Evolutionary conservation across 2,329 filamentous ascomycete species (phyloP).

Genomic region (Fusarium udum): DNA sequence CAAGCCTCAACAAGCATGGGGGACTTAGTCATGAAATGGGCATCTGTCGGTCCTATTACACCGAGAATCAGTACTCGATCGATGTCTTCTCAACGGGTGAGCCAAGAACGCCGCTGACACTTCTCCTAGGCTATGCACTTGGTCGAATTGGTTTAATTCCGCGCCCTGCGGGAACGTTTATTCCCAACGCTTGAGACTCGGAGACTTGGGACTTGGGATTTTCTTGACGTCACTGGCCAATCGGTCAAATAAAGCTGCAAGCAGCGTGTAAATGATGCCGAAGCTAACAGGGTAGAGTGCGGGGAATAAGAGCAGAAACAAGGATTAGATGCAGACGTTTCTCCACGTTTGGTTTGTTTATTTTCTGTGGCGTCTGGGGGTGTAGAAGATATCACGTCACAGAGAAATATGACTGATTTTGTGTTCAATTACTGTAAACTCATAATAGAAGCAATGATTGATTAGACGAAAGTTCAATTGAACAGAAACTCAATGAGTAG

Average conservation of each 20-base stretch:
- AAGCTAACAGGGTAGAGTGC: constrained; percentile 31
- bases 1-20: background rate
- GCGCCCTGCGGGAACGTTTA: background rate
- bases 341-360: constrained; percentile 26
- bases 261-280: constrained; percentile 7
- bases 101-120: constrained; percentile 38
- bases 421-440: background rate
- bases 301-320: constrained; percentile 23
- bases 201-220: background rate
- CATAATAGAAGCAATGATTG: background rate
- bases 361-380: constrained; percentile 33
- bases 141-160: constrained; percentile 11
- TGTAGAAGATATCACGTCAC: constrained; percentile 25
- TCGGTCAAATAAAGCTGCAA: constrained; percentile 29
- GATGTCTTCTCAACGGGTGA: background rate
- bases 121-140: background rate
- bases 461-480: background rate
- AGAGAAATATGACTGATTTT: background rate
- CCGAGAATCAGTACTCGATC: background rate
- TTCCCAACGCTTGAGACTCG: background rate
- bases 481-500: background rate
- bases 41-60: constrained; percentile 1
- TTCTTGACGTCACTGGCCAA: constrained; percentile 39
- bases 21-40: background rate
- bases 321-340: constrained; percentile 25